These are phyloP conservation scores for Limnanthes douglasii DNA, from an alignment of 345 rosid species.

Conservation along the genomic window DNA sequence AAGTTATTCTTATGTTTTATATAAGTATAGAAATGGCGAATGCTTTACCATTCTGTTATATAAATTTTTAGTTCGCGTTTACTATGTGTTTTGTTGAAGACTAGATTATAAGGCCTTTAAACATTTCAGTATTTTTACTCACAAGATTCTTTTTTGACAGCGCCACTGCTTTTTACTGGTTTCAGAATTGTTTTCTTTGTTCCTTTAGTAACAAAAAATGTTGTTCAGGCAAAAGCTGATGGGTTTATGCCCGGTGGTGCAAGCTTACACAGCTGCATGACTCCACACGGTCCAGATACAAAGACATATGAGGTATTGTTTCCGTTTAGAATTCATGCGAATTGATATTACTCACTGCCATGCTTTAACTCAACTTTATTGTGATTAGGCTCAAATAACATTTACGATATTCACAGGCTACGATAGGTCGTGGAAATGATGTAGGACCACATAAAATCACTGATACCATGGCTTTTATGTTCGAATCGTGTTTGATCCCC, in stretches of 20 bases:
- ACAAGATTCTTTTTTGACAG: too few relatives aligned
- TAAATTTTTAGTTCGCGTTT: not conserved
- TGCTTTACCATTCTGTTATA: too few relatives aligned
- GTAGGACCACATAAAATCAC: slow-evolving; percentile 50
- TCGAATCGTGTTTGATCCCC: slow-evolving; percentile 81
- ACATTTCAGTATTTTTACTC: too few relatives aligned
- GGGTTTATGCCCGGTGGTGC: slow-evolving; percentile 94
- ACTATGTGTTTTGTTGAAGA: not conserved
- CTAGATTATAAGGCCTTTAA: slow-evolving; percentile 2
- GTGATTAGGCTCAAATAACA: not conserved
- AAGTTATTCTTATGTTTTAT: not conserved
- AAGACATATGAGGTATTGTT: slow-evolving; percentile 64
- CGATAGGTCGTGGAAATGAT: slow-evolving; percentile 41
- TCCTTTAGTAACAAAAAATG: not conserved
- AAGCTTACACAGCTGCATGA: slow-evolving; percentile 96
- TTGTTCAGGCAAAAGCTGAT: slow-evolving; percentile 80
- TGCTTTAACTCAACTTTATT: not conserved
- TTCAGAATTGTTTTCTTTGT: not conserved
- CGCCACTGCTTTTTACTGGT: too few relatives aligned
- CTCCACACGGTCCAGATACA: slow-evolving; percentile 98
- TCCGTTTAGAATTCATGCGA: not conserved
- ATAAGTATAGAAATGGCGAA: not conserved
- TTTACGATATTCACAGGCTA: slow-evolving; percentile 49
- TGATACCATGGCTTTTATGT: slow-evolving; percentile 92
- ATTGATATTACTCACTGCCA: not conserved